Evolutionary conservation across 2,329 filamentous ascomycete genomes (phyloP).

Genomic region (Pseudocercospora fijiensis): DNA sequence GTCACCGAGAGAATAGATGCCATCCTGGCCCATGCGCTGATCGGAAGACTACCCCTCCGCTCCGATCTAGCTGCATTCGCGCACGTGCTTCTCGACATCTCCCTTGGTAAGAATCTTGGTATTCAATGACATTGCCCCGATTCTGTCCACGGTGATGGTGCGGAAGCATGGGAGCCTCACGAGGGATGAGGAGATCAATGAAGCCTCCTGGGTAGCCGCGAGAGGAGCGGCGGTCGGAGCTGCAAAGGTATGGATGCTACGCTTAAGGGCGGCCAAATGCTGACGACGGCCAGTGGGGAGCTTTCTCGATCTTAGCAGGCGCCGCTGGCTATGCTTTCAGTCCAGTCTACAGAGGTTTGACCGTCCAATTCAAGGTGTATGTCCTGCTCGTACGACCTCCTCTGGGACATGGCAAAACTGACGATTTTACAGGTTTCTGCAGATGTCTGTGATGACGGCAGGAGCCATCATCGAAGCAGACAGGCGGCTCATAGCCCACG

Average conservation of each 20-base stretch:
- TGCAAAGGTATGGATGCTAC: constrained; percentile 9
- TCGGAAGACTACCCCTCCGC: not conserved
- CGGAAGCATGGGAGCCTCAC: constrained; percentile 54
- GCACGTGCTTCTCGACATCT: not conserved
- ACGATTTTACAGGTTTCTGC: constrained; percentile 62
- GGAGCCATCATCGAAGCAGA: constrained; percentile 77
- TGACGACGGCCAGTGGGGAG: constrained; percentile 58
- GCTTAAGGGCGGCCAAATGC: not conserved
- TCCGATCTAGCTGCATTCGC: not conserved
- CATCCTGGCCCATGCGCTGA: not conserved
- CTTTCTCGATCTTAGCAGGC: constrained; percentile 62
- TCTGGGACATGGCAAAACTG: not conserved
- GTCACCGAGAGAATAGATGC: not conserved
- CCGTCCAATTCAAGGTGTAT: constrained; percentile 75
- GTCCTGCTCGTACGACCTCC: constrained; percentile 32
- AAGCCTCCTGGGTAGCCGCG: constrained; percentile 69
- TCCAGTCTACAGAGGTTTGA: constrained; percentile 70
- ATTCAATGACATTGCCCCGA: not conserved
- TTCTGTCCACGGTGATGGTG: constrained; percentile 12
- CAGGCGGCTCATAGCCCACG: constrained; percentile 63
- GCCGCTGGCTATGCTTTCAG: constrained; percentile 63
- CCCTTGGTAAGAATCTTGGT: not conserved
- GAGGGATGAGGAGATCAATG: constrained; percentile 64
- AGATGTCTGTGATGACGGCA: constrained; percentile 83
- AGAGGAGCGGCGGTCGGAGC: constrained; percentile 58